A percentile compares a stretch with the other conserved stretches of the same genome.
phyloP scores from a whole-genome alignment of 805 yeast genomes.

The Kodamaea restingae region DNA sequence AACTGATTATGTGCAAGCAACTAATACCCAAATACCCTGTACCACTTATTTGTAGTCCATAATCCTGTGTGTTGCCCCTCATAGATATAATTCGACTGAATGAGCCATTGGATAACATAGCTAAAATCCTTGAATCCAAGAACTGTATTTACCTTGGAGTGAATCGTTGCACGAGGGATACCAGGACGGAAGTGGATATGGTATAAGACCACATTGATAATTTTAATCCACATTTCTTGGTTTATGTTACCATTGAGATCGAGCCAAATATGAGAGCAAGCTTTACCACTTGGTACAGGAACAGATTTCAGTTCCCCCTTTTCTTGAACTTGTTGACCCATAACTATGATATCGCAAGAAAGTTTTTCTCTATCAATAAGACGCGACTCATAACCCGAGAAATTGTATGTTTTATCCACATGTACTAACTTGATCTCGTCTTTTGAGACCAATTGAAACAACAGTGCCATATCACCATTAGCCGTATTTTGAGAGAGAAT shows the following conservation, averaged over 20 bases:
- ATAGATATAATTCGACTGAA: conserved; percentile 32
- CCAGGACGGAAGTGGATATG: conserved; percentile 38
- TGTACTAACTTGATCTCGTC: conserved; percentile 14
- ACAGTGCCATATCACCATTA: conserved; percentile 58
- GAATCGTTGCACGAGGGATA: conserved; percentile 19
- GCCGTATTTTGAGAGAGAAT: conserved; percentile 51
- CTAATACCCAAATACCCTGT: conserved; percentile 30
- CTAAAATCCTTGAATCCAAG: conserved; percentile 27
- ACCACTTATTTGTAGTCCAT: conserved; percentile 47
- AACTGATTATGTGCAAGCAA: no score
- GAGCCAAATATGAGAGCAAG: conserved; percentile 72
- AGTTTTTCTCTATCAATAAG: conserved; percentile 62
- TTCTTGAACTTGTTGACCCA: conserved; percentile 10
- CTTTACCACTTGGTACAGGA: conserved; percentile 54
- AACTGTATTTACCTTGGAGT: conserved; percentile 25
- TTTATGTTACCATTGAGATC: conserved; percentile 62
- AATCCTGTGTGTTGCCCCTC: conserved; percentile 35
- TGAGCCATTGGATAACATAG: conserved; percentile 38
- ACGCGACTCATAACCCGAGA: conserved; percentile 71
- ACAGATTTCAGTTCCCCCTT: conserved; percentile 11
- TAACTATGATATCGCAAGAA: conserved; percentile 58
- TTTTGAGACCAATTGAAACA: conserved; percentile 51
- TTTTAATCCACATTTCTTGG: conserved; percentile 53
- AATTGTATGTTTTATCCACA: conserved; percentile 51
- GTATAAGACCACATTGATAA: conserved; percentile 44